Percentiles rank a stretch among this genome's conserved stretches.
Conservation (phyloP, 2,329 filamentous ascomycete species). For the Leptographium procerum region DNA sequence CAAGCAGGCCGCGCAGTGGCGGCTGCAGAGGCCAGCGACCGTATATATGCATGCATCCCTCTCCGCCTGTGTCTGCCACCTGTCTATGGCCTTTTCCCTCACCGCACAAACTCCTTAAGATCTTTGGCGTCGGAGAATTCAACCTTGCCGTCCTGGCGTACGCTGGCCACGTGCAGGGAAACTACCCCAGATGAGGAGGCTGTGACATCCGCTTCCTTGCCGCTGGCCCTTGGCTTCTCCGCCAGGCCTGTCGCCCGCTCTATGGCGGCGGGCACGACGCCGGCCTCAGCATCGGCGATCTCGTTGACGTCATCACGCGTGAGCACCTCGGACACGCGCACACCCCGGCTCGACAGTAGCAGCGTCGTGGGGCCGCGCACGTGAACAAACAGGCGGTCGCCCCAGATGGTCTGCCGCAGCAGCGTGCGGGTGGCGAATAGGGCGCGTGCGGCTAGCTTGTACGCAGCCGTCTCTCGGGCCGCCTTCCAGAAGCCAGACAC, state of each 20-base stretch:
- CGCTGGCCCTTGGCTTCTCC: conserved; percentile 13
- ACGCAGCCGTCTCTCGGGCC: conserved; percentile 60
- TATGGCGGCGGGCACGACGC: conserved; percentile 51
- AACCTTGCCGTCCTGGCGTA: conserved; percentile 53
- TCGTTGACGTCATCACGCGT: conserved; percentile 75
- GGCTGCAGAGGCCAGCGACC: neutral
- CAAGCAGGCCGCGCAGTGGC: neutral
- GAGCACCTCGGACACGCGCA: conserved; percentile 66
- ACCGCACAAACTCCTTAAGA: conserved; percentile 43
- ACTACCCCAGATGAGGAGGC: conserved; percentile 13
- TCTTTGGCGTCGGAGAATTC: conserved; percentile 49
- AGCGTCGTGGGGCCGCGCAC: conserved; percentile 82
- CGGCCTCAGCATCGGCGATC: conserved; percentile 72
- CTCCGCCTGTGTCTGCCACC: neutral
- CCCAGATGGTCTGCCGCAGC: conserved; percentile 77
- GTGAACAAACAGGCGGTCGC: conserved; percentile 81
- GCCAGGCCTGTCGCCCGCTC: conserved; percentile 29
- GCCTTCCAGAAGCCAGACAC: conserved; percentile 57
- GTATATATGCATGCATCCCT: neutral
- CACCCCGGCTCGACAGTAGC: conserved; percentile 77
- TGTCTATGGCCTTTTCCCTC: neutral
- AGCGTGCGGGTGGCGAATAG: conserved; percentile 64
- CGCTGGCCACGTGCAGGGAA: conserved; percentile 43
- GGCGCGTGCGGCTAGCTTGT: conserved; percentile 55
- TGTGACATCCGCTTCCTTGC: neutral